Conservation (phyloP, 2,329 filamentous ascomycete species). For the Cordyceps militaris region DNA sequence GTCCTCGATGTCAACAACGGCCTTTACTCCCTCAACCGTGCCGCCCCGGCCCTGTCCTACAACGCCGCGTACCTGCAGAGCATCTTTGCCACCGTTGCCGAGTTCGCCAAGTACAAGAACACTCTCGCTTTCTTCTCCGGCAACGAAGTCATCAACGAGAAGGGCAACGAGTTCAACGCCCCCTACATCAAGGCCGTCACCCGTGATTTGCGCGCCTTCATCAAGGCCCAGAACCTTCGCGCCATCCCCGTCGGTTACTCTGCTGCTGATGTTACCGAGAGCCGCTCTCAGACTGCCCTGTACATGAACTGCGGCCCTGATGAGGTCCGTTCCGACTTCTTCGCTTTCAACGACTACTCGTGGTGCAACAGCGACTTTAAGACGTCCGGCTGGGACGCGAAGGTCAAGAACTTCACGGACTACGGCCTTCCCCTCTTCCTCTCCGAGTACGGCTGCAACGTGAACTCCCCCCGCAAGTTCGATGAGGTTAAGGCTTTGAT, state of each 20-base stretch:
- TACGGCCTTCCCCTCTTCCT: conserved; percentile 90
- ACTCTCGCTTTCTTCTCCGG: conserved; percentile 80
- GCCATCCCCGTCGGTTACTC: conserved; percentile 69
- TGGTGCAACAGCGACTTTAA: conserved; percentile 70
- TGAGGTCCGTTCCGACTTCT: conserved; percentile 80
- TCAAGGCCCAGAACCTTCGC: conserved; percentile 54
- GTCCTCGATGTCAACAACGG: conserved; percentile 89
- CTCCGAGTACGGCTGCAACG: conserved; percentile 88
- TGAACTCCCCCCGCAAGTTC: conserved; percentile 69
- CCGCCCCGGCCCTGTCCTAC: conserved; percentile 63
- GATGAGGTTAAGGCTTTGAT: conserved; percentile 75
- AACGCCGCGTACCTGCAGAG: conserved; percentile 77
- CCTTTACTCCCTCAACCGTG: conserved; percentile 79
- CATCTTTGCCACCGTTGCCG: conserved; percentile 82
- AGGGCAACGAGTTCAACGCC: conserved; percentile 55
- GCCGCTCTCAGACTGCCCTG: conserved; percentile 76
- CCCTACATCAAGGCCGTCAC: conserved; percentile 74
- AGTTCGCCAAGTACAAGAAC: conserved; percentile 76
- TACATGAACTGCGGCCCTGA: conserved; percentile 94
- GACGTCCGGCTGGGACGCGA: conserved; percentile 73
- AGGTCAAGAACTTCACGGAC: conserved; percentile 79
- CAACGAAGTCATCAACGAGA: conserved; percentile 72
- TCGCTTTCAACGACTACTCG: conserved; percentile 84
- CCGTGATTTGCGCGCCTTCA: conserved; percentile 68
- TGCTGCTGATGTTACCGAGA: conserved; percentile 73